Evolutionary conservation across 2,329 filamentous ascomycete species (phyloP), one percentile per base, ranked within the genome.

Genomic region (Sclerotinia minor): DNA sequence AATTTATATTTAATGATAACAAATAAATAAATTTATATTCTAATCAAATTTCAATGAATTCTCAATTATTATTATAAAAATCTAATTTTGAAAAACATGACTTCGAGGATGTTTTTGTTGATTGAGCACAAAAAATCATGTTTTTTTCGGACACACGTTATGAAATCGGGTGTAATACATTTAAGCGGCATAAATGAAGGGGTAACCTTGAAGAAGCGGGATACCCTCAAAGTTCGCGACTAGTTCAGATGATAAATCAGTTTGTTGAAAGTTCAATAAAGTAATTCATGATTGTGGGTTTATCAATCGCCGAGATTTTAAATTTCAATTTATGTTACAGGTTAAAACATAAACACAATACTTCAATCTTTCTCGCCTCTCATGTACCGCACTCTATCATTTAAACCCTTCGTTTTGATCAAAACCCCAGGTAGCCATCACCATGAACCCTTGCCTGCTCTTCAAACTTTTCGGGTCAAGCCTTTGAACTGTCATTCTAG

Each of bases 401-500:
- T 13, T 9, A 13, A 5, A 19, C n/a, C 47, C 11, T 32, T 55
- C 29, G 21, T 55, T 9, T n/a, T 55, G 29, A 15, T n/a, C 32
- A 57, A 60, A 45, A 5, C 57, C 52, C 52, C 63, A 71, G 55
- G 72, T 64, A 38, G 70, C 68, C 67, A 71, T 67, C n/a, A 71
- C 72, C 54, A 67, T 60, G 19, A 67, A 71, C 15, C 68, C 64
- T 29, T 67, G 35, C 32, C 71, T 70, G 32, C 66, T 68, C 29
- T 69, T 70, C 53, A 69, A 63, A 17, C 32, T 29, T 26, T 44
- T 67, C 68, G 71, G 55, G 69, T 71, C 57, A 21, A 73, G 59
- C 45, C 35, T 66, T 60, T 71, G 69, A 21, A 71, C 41, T 21
- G 67, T 26, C 26, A 19, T 55, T 17, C 61, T 50, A 19, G 15